Conservation (phyloP, 495 filamentous ascomycete species). For the Hypoxylon subgilvum region DNA sequence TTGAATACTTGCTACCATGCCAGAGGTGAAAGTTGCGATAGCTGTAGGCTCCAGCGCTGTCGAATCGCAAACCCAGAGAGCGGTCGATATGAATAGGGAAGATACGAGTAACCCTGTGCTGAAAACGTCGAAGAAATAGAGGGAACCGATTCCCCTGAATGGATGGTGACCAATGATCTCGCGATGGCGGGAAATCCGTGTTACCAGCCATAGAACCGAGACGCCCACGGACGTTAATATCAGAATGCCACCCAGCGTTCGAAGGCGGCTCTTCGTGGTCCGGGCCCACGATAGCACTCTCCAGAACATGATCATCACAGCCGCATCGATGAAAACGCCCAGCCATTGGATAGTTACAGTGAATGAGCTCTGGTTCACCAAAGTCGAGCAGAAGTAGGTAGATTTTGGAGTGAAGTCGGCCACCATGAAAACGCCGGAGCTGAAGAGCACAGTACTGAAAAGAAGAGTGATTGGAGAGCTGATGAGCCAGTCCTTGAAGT, state of each 20-base stretch:
- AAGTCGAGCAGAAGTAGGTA: slow-evolving; percentile 53
- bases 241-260: slow-evolving; percentile 47
- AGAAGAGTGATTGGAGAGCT: slow-evolving; percentile 39
- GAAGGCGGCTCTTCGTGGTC: slow-evolving; percentile 50
- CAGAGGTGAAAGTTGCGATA: slow-evolving; percentile 47
- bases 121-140: slow-evolving; percentile 51
- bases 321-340: slow-evolving; percentile 49
- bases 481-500: slow-evolving; percentile 44
- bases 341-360: slow-evolving; percentile 45
- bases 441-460: slow-evolving; percentile 40
- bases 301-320: slow-evolving; percentile 50
- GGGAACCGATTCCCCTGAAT: slow-evolving; percentile 34
- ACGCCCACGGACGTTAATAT: slow-evolving; percentile 37
- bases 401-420: slow-evolving; percentile 37
- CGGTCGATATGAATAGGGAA: slow-evolving; percentile 46
- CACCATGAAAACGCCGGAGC: slow-evolving; percentile 40
- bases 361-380: slow-evolving; percentile 33
- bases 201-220: slow-evolving; percentile 26
- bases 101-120: slow-evolving; percentile 49
- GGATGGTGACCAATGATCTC: slow-evolving; percentile 33
- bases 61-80: slow-evolving; percentile 48
- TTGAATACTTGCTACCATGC: slow-evolving; percentile 37
- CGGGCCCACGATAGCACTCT: slow-evolving; percentile 55
- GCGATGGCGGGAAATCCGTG: slow-evolving; percentile 27
- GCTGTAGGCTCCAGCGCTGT: slow-evolving; percentile 46